phyloP scores from a whole-genome alignment of 2,329 filamentous ascomycete genomes.

The Fulvia fulva region DNA sequence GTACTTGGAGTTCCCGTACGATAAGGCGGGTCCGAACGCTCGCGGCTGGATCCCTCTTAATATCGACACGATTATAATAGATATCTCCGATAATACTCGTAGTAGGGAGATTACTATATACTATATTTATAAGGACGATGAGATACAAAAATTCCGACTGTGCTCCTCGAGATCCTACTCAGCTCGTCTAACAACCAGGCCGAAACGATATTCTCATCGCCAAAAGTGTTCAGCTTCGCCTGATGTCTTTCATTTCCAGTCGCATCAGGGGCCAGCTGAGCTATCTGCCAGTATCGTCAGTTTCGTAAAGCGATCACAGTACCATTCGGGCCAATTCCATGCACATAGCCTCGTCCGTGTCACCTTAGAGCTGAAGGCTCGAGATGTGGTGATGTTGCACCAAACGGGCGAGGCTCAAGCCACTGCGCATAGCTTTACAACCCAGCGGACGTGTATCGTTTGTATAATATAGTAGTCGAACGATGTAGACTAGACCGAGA shows the following conservation, averaged over 20 bases:
- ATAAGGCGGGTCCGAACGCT: too few species aligned
- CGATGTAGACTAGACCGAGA: neutral
- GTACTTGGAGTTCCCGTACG: too few species aligned
- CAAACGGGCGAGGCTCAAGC: neutral
- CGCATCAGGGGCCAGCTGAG: neutral
- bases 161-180: neutral
- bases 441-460: too few species aligned
- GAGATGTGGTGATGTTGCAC: neutral
- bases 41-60: too few species aligned
- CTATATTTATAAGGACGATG: too few species aligned
- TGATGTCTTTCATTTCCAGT: neutral
- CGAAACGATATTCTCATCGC: too few species aligned
- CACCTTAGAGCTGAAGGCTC: neutral
- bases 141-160: too few species aligned
- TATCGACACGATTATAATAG: too few species aligned
- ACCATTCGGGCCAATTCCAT: neutral
- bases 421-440: neutral
- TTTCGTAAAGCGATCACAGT: neutral
- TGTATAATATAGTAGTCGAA: too few species aligned
- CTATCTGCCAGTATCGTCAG: neutral
- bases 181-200: neutral
- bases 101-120: too few species aligned
- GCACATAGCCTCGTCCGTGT: neutral
- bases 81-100: too few species aligned
- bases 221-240: neutral